Base-by-base conservation (phyloP, 2,329 filamentous ascomycete species). In the Thelonectria olida region DNA sequence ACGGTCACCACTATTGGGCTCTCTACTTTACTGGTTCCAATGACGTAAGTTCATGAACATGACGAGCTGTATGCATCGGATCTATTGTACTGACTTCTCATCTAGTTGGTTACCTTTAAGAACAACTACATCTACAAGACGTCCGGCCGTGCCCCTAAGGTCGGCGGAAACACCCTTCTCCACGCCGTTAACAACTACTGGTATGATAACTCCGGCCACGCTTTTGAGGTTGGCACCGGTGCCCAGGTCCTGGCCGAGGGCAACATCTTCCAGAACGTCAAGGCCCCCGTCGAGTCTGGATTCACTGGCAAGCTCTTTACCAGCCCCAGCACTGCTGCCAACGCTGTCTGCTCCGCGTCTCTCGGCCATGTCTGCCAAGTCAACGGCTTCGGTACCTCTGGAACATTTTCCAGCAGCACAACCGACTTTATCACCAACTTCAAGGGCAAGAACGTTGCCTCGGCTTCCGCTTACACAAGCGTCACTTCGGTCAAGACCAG, bases 171-270 rank as follows among this genome's bases (percentile, higher is more conserved):
- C 42, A 79, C 86, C 28, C 76, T 79, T 6, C 72, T 88, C 38
- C 85, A 88, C 74, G 82, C 82, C 27, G 83, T 86, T 71, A 87
- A 87, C 82, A 88, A 87, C 79, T 85, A 85, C 80, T 87, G 79
- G 77, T 79, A 84, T 70, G 78, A 81, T 69, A 83, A 81, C 74
- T 70, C 73, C 17, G 82, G 82, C 42, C 86, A 88, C 73, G 83
- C 84, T 10, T 86, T 88, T 69, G 85, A 86, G 71, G 70, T 79
- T 45, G 76, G 75, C 41, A 34, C 69, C 7, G 79, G 78, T 25
- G 76, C 69, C 48, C 75, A 76, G 62, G 79, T 85, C 34, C 75
- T 87, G 25, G 81, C 81, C 2, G 85, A 88, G 73, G 85, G 85
- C 27, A 86, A 85, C 65, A 76, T 83, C 31, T 88, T 86, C 78